A percentile compares a stretch with the other conserved stretches of the same genome.
Evolutionary conservation across 441 rosid species (phyloP).

Genomic region (Rhodomyrtus psidioides): DNA sequence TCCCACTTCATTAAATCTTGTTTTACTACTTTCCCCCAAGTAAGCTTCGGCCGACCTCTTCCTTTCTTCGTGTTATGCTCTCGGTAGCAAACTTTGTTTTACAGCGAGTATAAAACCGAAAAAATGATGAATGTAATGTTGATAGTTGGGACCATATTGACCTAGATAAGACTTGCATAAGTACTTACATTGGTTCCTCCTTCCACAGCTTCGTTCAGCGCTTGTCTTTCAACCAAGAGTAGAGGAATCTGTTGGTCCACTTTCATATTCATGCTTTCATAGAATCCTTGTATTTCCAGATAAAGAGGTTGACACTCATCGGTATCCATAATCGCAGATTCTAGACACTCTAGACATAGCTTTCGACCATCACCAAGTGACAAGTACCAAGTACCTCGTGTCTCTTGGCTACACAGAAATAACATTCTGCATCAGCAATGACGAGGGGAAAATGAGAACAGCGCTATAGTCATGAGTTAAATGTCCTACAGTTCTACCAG

Average conservation of each 20-base stretch:
- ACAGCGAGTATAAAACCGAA: neutral
- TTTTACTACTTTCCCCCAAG: too few relatives aligned
- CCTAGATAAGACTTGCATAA: neutral
- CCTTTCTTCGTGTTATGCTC: too few relatives aligned
- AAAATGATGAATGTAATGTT: neutral
- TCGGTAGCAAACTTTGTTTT: too few relatives aligned
- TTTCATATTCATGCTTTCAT: neutral
- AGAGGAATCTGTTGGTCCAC: neutral
- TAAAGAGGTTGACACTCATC: neutral
- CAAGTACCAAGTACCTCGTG: neutral
- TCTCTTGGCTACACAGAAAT: neutral
- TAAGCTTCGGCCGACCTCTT: too few relatives aligned
- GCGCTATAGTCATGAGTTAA: neutral
- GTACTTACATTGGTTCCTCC: neutral
- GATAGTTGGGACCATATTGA: neutral
- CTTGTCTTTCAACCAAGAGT: neutral
- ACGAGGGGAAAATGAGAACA: neutral
- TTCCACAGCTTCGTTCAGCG: neutral
- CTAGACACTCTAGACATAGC: slow-evolving; percentile 7
- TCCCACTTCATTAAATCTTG: too few relatives aligned
- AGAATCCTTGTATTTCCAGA: neutral
- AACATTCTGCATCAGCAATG: neutral
- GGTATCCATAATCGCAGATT: slow-evolving; percentile 6
- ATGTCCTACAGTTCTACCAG: neutral
- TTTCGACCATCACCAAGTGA: slow-evolving; percentile 10